phyloP scores from a whole-genome alignment of 2,329 filamentous ascomycete species.

The Exophiala mesophila region DNA sequence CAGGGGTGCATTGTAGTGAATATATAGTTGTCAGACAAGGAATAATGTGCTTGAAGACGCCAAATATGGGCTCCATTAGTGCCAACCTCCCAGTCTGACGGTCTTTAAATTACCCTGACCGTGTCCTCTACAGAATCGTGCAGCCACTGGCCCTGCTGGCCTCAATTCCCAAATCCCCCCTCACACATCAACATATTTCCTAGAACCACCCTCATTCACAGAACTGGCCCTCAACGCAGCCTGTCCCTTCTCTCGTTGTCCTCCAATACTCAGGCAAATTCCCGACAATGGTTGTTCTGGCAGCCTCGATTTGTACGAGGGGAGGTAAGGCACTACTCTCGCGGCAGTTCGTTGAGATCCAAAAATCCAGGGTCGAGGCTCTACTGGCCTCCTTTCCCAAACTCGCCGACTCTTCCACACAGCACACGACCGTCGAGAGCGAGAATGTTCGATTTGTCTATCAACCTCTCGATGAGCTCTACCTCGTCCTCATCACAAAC shows the following conservation, averaged over 20 bases:
- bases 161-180: no score
- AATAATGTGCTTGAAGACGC: no score
- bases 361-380: conserved; percentile 91
- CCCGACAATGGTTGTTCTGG: conserved; percentile 81
- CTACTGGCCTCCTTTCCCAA: conserved; percentile 96
- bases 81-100: no score
- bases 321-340: conserved; percentile 98
- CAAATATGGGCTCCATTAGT: no score
- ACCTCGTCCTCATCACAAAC: conserved; percentile 99
- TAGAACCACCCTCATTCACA: background rate
- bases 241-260: no score
- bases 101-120: no score
- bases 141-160: background rate
- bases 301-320: conserved; percentile 96
- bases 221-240: no score
- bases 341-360: conserved; percentile 96
- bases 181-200: background rate
- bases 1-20: no score
- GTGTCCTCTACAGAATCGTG: background rate
- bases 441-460: conserved; percentile 99
- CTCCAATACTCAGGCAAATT: background rate
- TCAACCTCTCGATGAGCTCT: conserved; percentile 96
- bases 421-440: conserved; percentile 97
- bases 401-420: conserved; percentile 88
- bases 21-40: no score